These are phyloP conservation scores for Penicillium sp. DNA, from an alignment of 2,329 filamentous ascomycete species.

Conservation along the genomic window DNA sequence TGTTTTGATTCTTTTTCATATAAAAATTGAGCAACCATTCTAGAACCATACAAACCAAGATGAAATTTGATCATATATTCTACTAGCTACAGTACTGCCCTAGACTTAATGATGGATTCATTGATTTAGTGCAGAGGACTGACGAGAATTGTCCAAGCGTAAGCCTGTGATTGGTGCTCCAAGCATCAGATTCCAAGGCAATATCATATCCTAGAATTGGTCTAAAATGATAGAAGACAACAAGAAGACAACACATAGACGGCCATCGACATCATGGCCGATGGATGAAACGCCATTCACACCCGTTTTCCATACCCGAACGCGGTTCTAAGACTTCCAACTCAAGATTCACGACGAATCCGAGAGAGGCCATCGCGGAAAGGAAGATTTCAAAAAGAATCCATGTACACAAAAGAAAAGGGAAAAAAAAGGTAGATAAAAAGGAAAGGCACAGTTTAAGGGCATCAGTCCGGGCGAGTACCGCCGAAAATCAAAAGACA, in stretches of 20 bases:
- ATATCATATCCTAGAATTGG: slow-evolving; percentile 33
- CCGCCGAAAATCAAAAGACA: slow-evolving; percentile 26
- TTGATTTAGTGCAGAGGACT: neutral
- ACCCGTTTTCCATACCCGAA: slow-evolving; percentile 46
- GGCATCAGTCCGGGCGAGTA: slow-evolving; percentile 23
- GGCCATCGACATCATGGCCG: slow-evolving; percentile 32
- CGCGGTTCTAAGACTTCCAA: slow-evolving; percentile 44
- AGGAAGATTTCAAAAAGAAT: slow-evolving; percentile 35
- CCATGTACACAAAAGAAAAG: slow-evolving; percentile 44
- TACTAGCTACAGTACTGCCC: neutral
- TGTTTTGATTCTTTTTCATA: neutral
- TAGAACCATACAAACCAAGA: neutral
- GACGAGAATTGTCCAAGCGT: neutral
- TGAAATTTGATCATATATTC: neutral
- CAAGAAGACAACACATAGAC: slow-evolving; percentile 29
- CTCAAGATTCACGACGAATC: slow-evolving; percentile 33
- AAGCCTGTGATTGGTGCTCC: neutral
- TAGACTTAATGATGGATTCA: neutral
- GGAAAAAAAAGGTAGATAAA: slow-evolving; percentile 24
- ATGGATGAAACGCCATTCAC: slow-evolving; percentile 43
- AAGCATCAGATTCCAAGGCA: slow-evolving; percentile 23
- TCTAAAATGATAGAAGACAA: slow-evolving; percentile 25
- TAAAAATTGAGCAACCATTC: neutral
- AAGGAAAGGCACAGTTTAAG: slow-evolving; percentile 23
- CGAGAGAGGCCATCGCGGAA: slow-evolving; percentile 29